phyloP scores from a whole-genome alignment of 192 early-diverging fungal genomes.

The Obelidium mucronatum region DNA sequence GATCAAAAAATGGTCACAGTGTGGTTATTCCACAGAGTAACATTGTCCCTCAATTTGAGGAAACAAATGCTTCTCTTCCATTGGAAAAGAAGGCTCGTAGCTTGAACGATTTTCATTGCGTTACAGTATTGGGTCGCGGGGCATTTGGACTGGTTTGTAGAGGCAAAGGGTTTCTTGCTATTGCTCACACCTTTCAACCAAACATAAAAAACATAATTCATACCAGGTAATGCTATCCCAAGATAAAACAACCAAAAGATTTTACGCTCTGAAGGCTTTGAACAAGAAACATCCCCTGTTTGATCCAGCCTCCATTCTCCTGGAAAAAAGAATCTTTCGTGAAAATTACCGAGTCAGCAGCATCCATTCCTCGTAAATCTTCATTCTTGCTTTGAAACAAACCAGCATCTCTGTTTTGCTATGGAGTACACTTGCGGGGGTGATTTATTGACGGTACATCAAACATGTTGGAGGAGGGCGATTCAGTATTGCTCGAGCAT shows the following conservation, averaged over 20 bases:
- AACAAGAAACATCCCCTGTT: slow-evolving; percentile 95
- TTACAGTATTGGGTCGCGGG: slow-evolving; percentile 93
- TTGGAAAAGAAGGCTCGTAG: slow-evolving; percentile 10
- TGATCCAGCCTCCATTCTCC: too few relatives aligned
- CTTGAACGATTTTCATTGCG: slow-evolving; percentile 54
- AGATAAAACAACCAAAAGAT: slow-evolving; percentile 75
- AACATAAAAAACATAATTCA: too few relatives aligned
- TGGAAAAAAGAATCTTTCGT: too few relatives aligned
- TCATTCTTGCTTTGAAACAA: slow-evolving; percentile 94
- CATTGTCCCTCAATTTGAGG: too few relatives aligned
- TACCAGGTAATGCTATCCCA: slow-evolving; percentile 86
- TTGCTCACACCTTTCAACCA: too few relatives aligned
- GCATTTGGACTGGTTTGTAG: slow-evolving; percentile 98
- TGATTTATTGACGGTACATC: slow-evolving; percentile 97
- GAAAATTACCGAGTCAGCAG: too few relatives aligned
- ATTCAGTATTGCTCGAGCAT: too few relatives aligned
- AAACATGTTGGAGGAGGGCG: slow-evolving; percentile 80
- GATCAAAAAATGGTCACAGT: not conserved
- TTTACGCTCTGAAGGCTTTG: slow-evolving; percentile 96
- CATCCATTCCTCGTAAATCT: slow-evolving; percentile 96
- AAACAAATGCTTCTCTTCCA: not conserved
- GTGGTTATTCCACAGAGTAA: too few relatives aligned
- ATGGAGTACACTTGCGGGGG: slow-evolving; percentile 98
- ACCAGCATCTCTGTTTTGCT: slow-evolving; percentile 92
- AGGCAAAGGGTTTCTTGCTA: too few relatives aligned